Base-by-base conservation (phyloP, 495 filamentous ascomycete genomes). In the Xylaria nigripes region DNA sequence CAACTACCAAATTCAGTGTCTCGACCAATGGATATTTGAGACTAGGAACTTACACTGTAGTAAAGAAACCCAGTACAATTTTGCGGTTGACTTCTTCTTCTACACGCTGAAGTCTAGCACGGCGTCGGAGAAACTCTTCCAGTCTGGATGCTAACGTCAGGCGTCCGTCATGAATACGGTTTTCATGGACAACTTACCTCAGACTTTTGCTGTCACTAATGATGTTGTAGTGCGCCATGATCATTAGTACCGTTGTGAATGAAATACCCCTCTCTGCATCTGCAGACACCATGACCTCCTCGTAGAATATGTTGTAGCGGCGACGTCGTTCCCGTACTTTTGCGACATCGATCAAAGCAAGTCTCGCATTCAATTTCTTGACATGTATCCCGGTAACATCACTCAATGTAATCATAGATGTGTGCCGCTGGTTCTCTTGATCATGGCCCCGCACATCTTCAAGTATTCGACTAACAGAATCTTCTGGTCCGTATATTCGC, bases 131-230 rank as follows among this genome's bases (percentile, higher is more conserved):
- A 72, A 93, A 99, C 64, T 99, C 93, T 63, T 99, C 91, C 2
- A 99, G 81, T 30, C 82, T 86, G 48, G 36, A 6, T 25, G 41
- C 16, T 22, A 42, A 45, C 57, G 58, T 55, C 40, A 48, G 57
- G 24, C 48, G 13, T 22, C 12, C 58, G 24, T 32, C 46, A 36
- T 8, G 3, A 23, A 3, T 22, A 19, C 22, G 52, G 15, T 50
- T 51, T 16, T 8, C 8, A 29, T 10, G 18, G 32, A 3, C 8
- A 27, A 56, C 70, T 62, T 78, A 85, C 84, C 82, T 82, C 60
- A 99, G 70, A 70, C 89, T 93, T 75, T 96, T 96, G 74, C 83
- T 96, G 74, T 99, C 93, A 57, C 83, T 95, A 65, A 99, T 99
- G 64, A 99, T 89, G 56, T 99, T 99, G 76, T 97, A 93, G 70